Base-by-base conservation (phyloP, 805 yeast species). In the Metschnikowia orientalis region DNA sequence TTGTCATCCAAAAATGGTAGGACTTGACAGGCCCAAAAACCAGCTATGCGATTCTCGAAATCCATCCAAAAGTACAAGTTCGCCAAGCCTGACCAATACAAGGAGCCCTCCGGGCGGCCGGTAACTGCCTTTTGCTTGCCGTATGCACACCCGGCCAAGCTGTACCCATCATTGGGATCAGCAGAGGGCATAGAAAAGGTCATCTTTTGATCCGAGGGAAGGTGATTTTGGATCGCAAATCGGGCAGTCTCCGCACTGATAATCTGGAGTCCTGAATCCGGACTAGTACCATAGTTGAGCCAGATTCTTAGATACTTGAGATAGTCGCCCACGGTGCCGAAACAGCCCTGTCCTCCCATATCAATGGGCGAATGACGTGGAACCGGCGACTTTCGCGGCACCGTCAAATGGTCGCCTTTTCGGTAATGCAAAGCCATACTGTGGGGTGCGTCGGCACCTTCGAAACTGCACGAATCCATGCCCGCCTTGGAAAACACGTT, bases 291-390 rank as follows among this genome's bases (percentile, higher is more conserved):
- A 27, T 57, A 54, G 37, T 69, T 68, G 24, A 69, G 49, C 42
- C 69, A 53, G 7, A 59, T 48, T 6, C 69, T 51, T 16, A 66
- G 44, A 28, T 63, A 63, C 34, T 54, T 61, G 37, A 66, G 48
- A 35, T 56, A 66, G 43, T 65, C 71, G 3, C 47, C 53, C 1
- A 58, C 59, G 2, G 57, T 56, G 1, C 67, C 63, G 34, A 54
- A 59, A 31, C 62, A 52, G 2, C 71, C 71, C 34, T 58, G 67
- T n/a, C 71, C 71, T 6, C 71, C 71, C 62, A 63, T 57, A 38
- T 65, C 69, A 6, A 61, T 39, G 37, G 23, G 35, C 5, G 33
- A 47, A 16, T 37, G 45, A 50, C 38, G 28, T 1, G 47, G 45
- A 3, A 38, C 26, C 2, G 47, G 45, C 3, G 21, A 13, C 10